These are phyloP conservation scores for Microbotryum intermedium DNA, from an alignment of 1,284 basidiomycete genomes.

Conservation along the genomic window DNA sequence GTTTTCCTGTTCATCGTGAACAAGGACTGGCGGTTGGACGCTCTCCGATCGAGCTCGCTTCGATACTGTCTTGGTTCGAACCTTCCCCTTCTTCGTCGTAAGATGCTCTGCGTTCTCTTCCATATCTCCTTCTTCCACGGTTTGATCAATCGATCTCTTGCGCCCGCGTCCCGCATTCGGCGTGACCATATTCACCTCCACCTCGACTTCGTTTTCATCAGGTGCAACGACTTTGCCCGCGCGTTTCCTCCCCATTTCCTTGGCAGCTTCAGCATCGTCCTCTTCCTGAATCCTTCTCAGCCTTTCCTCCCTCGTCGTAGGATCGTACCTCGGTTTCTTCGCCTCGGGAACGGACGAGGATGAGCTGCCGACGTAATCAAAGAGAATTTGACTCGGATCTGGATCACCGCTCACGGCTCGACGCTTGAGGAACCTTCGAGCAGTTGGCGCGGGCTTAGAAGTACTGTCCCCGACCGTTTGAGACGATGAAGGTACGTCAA, in stretches of 20 bases:
- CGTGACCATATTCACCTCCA: too few species aligned
- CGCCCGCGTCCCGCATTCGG: neutral
- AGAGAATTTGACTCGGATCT: too few species aligned
- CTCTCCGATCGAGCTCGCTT: slow-evolving; percentile 6
- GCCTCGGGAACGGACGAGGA: slow-evolving; percentile 1
- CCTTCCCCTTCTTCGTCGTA: neutral
- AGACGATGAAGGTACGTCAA: too few species aligned
- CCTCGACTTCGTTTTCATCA: too few species aligned
- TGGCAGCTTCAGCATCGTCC: slow-evolving; percentile 5
- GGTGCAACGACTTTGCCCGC: neutral
- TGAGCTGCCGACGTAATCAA: neutral
- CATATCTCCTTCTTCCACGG: neutral
- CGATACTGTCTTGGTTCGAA: slow-evolving; percentile 2
- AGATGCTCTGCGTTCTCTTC: neutral
- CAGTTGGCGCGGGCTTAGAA: too few species aligned
- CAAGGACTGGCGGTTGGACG: neutral
- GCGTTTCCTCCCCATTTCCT: neutral
- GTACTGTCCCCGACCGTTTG: too few species aligned
- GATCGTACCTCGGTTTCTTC: neutral
- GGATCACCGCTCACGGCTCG: too few species aligned
- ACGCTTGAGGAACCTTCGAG: too few species aligned
- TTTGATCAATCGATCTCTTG: neutral
- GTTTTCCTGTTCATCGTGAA: slow-evolving; percentile 12
- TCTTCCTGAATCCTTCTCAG: slow-evolving; percentile 16
- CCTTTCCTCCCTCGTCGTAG: slow-evolving; percentile 9